A percentile compares a stretch with the other conserved stretches of the same genome.
Evolutionary conservation across 2,329 filamentous ascomycete genomes (phyloP).

Genomic region (Penicillium sp.): DNA sequence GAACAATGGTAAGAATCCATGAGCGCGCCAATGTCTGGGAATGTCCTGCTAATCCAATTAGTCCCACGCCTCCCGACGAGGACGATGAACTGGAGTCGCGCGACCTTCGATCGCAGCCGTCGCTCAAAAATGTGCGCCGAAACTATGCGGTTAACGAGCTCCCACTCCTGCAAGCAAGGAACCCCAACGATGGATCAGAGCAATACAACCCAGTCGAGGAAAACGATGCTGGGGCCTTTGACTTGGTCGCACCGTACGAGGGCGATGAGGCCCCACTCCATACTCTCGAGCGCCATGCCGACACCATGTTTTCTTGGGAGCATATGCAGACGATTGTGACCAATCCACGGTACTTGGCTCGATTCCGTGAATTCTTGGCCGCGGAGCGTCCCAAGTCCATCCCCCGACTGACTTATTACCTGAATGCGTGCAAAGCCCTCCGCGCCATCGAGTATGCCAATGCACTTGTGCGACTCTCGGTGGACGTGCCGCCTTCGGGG

Average conservation of each 20-base stretch:
- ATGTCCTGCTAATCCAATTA: no score
- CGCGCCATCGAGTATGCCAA: conserved; percentile 67
- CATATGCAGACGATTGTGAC: conserved; percentile 61
- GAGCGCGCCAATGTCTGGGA: no score
- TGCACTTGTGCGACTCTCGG: conserved; percentile 56
- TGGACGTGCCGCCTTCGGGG: conserved; percentile 47
- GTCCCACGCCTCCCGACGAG: conserved; percentile 4
- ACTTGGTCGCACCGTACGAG: conserved; percentile 30
- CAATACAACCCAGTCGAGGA: conserved; percentile 26
- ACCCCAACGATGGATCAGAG: conserved; percentile 20
- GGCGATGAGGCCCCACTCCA: conserved; percentile 28
- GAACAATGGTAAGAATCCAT: conserved; percentile 6
- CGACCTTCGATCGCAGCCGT: conserved; percentile 11
- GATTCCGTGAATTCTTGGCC: conserved; percentile 63
- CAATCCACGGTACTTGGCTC: conserved; percentile 56
- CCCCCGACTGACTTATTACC: conserved; percentile 63
- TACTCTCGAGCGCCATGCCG: conserved; percentile 57
- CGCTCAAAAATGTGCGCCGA: conserved; percentile 19
- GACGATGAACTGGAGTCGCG: not conserved
- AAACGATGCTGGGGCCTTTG: conserved; percentile 20
- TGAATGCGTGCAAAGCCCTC: conserved; percentile 64
- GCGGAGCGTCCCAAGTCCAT: conserved; percentile 56
- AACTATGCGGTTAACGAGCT: conserved; percentile 21
- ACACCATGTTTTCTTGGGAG: conserved; percentile 58
- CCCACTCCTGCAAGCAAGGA: conserved; percentile 23